Evolutionary conservation across 148 eudicot species (phyloP).

Genomic region (Polygonum aviculare): DNA sequence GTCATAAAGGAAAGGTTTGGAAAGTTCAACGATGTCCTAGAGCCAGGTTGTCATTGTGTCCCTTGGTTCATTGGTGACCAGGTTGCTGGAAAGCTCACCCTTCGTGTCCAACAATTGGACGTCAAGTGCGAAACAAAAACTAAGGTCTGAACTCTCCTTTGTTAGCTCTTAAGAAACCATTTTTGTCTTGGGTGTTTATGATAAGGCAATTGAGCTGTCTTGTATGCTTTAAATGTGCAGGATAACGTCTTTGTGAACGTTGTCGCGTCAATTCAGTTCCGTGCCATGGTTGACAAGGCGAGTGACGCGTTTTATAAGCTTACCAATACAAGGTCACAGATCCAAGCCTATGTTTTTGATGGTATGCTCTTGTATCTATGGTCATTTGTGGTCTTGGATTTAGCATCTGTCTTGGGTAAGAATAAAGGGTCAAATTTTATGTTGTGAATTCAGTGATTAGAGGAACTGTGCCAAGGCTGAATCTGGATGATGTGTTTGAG

Average conservation of each 20-base stretch:
- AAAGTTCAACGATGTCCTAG: constrained; percentile 29
- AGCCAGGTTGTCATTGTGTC: constrained; percentile 42
- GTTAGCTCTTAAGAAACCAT: neutral
- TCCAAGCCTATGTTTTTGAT: constrained; percentile 54
- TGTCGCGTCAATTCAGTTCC: constrained; percentile 44
- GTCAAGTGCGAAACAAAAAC: constrained; percentile 48
- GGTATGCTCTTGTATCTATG: constrained; percentile 15
- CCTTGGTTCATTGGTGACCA: constrained; percentile 33
- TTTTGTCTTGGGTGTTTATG: neutral
- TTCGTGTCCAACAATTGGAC: constrained; percentile 40
- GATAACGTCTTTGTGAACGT: constrained; percentile 54
- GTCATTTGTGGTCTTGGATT: neutral
- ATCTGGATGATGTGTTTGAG: constrained; percentile 35
- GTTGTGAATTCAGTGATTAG: constrained; percentile 22
- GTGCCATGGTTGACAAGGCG: constrained; percentile 37
- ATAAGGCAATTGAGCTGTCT: neutral
- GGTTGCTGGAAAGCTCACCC: constrained; percentile 30
- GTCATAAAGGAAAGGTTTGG: constrained; percentile 42
- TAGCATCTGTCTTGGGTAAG: too few relatives aligned
- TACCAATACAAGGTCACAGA: constrained; percentile 37
- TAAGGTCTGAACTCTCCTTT: constrained; percentile 18
- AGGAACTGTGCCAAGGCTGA: constrained; percentile 28
- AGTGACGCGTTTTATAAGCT: constrained; percentile 53
- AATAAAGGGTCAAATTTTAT: neutral
- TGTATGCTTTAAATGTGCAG: constrained; percentile 10